phyloP scores from a whole-genome alignment of 2,329 filamentous ascomycete species.

The Colletotrichum destructivum region DNA sequence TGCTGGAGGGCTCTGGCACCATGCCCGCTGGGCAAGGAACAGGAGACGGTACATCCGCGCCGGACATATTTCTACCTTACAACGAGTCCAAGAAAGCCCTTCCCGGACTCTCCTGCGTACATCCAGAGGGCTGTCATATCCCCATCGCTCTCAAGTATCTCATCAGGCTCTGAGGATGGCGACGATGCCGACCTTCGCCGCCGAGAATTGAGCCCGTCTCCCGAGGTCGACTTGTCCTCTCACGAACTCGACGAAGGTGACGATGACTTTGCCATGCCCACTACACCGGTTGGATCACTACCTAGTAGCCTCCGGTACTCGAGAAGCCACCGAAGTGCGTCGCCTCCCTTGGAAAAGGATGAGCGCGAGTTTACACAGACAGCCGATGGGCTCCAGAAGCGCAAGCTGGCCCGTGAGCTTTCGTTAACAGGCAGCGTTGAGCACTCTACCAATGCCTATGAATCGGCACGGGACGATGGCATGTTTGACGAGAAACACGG shows the following conservation, averaged over 20 bases:
- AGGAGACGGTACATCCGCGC: conserved; percentile 92
- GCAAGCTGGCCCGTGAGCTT: conserved; percentile 68
- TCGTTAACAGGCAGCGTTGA: conserved; percentile 51
- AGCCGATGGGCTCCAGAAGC: conserved; percentile 84
- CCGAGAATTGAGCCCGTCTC: conserved; percentile 86
- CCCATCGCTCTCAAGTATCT: conserved; percentile 82
- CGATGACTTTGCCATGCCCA: conserved; percentile 71
- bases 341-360: conserved; percentile 91
- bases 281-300: conserved; percentile 76
- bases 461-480: conserved; percentile 63
- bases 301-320: conserved; percentile 62
- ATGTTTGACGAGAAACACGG: conserved; percentile 66
- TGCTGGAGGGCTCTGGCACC: conserved; percentile 83
- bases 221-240: conserved; percentile 91
- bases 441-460: conserved; percentile 55
- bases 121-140: conserved; percentile 77
- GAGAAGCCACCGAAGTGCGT: conserved; percentile 75
- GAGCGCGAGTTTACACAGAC: conserved; percentile 98
- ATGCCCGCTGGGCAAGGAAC: conserved; percentile 92
- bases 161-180: conserved; percentile 67
- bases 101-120: conserved; percentile 67
- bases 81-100: conserved; percentile 85
- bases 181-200: conserved; percentile 81
- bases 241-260: conserved; percentile 86
- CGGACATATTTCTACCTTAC: conserved; percentile 98